These are phyloP conservation scores for Xylariaceae sp. DNA, from an alignment of 2,329 filamentous ascomycete genomes.

Conservation along the genomic window DNA sequence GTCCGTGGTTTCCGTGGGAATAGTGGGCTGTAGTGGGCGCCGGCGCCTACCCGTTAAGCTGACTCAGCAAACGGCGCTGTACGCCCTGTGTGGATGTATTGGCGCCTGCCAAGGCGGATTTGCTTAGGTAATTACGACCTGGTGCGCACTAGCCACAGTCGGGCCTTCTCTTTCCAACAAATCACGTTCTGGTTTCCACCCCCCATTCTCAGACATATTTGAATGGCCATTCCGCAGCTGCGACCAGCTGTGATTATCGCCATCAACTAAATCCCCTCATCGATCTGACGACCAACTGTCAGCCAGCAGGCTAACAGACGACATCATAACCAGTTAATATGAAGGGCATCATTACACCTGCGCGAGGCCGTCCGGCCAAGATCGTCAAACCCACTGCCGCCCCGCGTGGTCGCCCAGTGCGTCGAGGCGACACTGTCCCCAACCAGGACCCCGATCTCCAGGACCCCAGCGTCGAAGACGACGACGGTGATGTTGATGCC, in stretches of 20 bases:
- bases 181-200: background rate
- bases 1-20: no score
- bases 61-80: no score
- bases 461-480: conserved; percentile 27
- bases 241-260: conserved; percentile 30
- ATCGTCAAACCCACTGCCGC: conserved; percentile 39
- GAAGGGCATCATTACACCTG: conserved; percentile 37
- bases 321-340: conserved; percentile 27
- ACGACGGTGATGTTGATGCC: conserved; percentile 22
- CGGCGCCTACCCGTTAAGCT: no score
- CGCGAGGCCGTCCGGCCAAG: conserved; percentile 41
- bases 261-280: conserved; percentile 24
- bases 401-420: conserved; percentile 31
- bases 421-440: conserved; percentile 32
- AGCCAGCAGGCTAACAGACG: conserved; percentile 32
- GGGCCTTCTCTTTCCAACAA: background rate
- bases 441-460: conserved; percentile 35
- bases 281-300: conserved; percentile 33
- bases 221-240: conserved; percentile 27
- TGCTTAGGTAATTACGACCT: background rate
- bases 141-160: background rate
- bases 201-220: background rate
- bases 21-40: no score
- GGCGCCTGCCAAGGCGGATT: no score
- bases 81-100: no score